Percentiles rank a stretch among this genome's conserved stretches.
Evolutionary conservation across 2,329 filamentous ascomycete genomes (phyloP).

Genomic region (Coleophoma eucalyptorum): DNA sequence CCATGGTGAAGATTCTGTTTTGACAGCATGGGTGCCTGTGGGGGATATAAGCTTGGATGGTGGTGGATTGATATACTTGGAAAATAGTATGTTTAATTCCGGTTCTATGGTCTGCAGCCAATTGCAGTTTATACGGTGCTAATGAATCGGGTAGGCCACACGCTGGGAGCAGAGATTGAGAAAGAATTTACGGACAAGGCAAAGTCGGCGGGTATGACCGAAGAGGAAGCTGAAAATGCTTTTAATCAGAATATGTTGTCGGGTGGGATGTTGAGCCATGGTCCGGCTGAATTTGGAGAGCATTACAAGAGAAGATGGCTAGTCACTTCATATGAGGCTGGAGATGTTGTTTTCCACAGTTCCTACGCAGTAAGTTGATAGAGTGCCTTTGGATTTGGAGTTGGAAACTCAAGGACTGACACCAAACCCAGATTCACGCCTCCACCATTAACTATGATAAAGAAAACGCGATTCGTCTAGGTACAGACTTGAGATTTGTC

Average conservation of each 20-base stretch:
- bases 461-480: not conserved
- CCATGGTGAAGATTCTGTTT: slow-evolving; percentile 40
- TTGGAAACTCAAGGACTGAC: no score
- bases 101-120: no score
- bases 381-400: no score
- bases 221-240: not conserved
- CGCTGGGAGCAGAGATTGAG: not conserved
- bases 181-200: not conserved
- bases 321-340: slow-evolving; percentile 29
- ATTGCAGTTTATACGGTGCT: no score
- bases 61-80: slow-evolving; percentile 56
- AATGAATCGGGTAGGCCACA: no score
- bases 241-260: not conserved
- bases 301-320: slow-evolving; percentile 20
- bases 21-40: slow-evolving; percentile 49
- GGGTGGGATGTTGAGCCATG: not conserved
- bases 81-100: no score
- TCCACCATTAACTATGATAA: not conserved
- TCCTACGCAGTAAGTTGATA: no score
- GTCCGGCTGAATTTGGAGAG: not conserved
- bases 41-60: slow-evolving; percentile 48
- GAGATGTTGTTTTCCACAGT: slow-evolving; percentile 37
- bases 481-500: not conserved
- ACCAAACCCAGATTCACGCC: slow-evolving; percentile 32
- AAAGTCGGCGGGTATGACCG: not conserved